These are phyloP conservation scores for Pisolithus marmoratus DNA, from an alignment of 768 basidiomycete genomes.

Conservation along the genomic window DNA sequence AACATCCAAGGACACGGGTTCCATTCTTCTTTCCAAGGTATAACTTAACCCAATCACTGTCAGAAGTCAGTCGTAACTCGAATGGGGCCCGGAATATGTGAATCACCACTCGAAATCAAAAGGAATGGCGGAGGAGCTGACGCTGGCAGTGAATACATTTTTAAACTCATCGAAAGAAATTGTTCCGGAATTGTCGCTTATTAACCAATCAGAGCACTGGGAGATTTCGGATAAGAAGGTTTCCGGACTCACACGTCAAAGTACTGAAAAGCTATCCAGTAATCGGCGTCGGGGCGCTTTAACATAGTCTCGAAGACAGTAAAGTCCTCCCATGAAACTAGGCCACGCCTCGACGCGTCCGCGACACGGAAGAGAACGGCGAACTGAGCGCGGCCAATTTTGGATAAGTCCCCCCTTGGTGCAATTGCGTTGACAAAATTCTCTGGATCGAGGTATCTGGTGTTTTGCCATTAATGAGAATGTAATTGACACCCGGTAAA, in stretches of 20 bases:
- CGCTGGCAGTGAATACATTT: slow-evolving; percentile 77
- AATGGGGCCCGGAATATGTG: not conserved
- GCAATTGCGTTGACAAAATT: slow-evolving; percentile 95
- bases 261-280: slow-evolving; percentile 94
- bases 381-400: slow-evolving; percentile 85
- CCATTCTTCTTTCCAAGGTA: slow-evolving; percentile 93
- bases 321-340: slow-evolving; percentile 94
- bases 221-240: not conserved
- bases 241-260: slow-evolving; percentile 77
- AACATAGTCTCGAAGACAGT: slow-evolving; percentile 89
- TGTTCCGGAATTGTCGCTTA: slow-evolving; percentile 82
- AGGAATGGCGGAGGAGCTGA: slow-evolving; percentile 76
- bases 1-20: slow-evolving; percentile 87
- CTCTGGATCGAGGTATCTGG: slow-evolving; percentile 79
- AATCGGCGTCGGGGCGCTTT: slow-evolving; percentile 94
- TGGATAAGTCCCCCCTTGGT: slow-evolving; percentile 76
- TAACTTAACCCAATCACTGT: slow-evolving; percentile 91
- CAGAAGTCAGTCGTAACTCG: slow-evolving; percentile 2
- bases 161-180: slow-evolving; percentile 96
- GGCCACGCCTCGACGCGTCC: slow-evolving; percentile 66
- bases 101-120: slow-evolving; percentile 90
- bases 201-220: slow-evolving; percentile 1
- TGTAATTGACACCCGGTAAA: slow-evolving; percentile 15
- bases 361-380: slow-evolving; percentile 87
- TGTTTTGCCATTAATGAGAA: slow-evolving; percentile 7